Evolutionary conservation across 371 early-diverging fungal species (phyloP).

Genomic region (Saksenaea oblongispora): DNA sequence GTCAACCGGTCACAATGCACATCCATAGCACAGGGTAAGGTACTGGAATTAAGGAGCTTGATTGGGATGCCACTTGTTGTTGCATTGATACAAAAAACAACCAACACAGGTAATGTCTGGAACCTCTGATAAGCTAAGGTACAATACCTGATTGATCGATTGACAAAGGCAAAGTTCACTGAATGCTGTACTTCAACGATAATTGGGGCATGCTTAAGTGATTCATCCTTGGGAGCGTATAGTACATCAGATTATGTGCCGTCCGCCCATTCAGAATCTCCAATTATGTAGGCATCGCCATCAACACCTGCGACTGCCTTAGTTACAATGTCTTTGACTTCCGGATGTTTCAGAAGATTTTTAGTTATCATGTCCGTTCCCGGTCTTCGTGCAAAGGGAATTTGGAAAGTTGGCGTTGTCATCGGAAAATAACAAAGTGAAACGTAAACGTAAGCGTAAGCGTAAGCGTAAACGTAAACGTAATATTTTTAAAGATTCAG

Average conservation of each 20-base stretch:
- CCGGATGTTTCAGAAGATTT: slow-evolving; percentile 16
- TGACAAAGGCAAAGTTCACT: slow-evolving; percentile 18
- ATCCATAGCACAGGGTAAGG: too few relatives aligned
- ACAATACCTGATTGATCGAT: slow-evolving; percentile 18
- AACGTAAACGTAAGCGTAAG: too few relatives aligned
- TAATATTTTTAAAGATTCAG: slow-evolving; percentile 11
- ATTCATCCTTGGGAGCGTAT: slow-evolving; percentile 14
- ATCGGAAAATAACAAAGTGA: too few relatives aligned
- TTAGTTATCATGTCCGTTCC: slow-evolving; percentile 15
- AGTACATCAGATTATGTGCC: slow-evolving; percentile 13
- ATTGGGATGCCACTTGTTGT: too few relatives aligned
- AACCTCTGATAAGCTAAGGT: slow-evolving; percentile 16
- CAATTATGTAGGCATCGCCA: slow-evolving; percentile 17
- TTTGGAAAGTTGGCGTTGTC: too few relatives aligned
- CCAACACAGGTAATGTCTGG: slow-evolving; percentile 14
- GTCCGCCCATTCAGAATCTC: slow-evolving; percentile 17
- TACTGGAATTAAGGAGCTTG: too few relatives aligned
- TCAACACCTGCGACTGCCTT: slow-evolving; percentile 19
- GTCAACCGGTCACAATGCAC: too few relatives aligned
- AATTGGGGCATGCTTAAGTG: slow-evolving; percentile 15
- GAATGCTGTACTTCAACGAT: slow-evolving; percentile 15
- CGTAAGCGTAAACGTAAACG: too few relatives aligned
- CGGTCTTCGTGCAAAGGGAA: slow-evolving; percentile 11
- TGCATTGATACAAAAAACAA: slow-evolving; percentile 14
- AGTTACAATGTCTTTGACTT: slow-evolving; percentile 17